phyloP scores from a whole-genome alignment of 331 rosid genomes.

The Cucumis variabilis region DNA sequence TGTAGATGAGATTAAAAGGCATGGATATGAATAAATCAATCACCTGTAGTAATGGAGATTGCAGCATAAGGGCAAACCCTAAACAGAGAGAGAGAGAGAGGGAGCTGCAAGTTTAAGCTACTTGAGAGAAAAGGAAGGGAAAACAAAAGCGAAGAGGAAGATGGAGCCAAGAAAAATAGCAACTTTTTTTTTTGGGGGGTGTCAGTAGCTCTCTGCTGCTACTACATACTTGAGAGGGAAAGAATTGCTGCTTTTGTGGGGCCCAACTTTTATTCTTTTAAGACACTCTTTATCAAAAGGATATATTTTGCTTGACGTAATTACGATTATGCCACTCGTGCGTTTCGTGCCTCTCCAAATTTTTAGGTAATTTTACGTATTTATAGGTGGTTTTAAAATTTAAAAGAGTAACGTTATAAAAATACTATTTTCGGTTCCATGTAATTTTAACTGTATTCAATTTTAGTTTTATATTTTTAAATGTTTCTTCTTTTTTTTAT shows the following conservation, averaged over 20 bases:
- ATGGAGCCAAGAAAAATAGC: conserved; percentile 28
- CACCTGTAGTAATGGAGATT: background rate
- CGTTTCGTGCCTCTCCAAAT: background rate
- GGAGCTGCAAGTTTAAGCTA: conserved; percentile 37
- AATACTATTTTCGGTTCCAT: too few relatives aligned
- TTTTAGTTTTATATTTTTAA: too few relatives aligned
- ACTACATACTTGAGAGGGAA: background rate
- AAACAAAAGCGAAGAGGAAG: background rate
- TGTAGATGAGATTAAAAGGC: conserved; percentile 41
- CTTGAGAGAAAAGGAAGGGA: background rate
- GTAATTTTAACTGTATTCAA: too few relatives aligned
- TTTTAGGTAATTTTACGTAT: background rate
- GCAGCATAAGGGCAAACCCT: conserved; percentile 12
- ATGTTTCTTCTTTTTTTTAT: too few relatives aligned
- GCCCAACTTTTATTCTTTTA: background rate
- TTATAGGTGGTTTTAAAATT: too few relatives aligned
- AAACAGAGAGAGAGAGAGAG: background rate
- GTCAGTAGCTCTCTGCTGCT: conserved; percentile 20
- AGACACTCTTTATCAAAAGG: background rate
- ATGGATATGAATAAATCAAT: background rate
- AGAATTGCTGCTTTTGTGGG: conserved; percentile 27
- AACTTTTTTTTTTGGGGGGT: background rate
- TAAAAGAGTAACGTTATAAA: too few relatives aligned
- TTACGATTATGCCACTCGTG: background rate
- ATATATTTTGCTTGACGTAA: background rate